Percentiles rank a stretch among this genome's conserved stretches.
Conservation (phyloP, 2,329 filamentous ascomycete genomes). For the Botrytis paeoniae region DNA sequence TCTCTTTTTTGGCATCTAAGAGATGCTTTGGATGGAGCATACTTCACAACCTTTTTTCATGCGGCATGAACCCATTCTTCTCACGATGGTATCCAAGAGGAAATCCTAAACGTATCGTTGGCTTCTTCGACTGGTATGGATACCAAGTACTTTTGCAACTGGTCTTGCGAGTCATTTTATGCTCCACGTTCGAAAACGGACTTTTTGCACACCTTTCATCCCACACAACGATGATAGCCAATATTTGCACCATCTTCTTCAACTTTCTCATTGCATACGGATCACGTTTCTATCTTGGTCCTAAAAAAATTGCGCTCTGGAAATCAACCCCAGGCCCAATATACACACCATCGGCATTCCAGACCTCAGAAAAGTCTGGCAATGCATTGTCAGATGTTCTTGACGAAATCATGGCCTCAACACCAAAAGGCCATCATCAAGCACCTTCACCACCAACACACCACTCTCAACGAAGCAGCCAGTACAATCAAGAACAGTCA, state of each 20-base stretch:
- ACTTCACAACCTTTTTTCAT: constrained; percentile 48
- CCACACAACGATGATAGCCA: constrained; percentile 40
- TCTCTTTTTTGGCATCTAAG: constrained; percentile 18
- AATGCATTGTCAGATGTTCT: constrained; percentile 45
- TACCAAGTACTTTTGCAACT: constrained; percentile 58
- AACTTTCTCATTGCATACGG: constrained; percentile 29
- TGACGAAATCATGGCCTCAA: constrained; percentile 19
- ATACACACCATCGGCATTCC: constrained; percentile 28
- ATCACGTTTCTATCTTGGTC: constrained; percentile 26
- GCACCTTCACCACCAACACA: constrained; percentile 5
- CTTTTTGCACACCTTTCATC: constrained; percentile 26
- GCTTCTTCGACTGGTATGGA: constrained; percentile 63
- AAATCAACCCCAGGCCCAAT: constrained; percentile 32
- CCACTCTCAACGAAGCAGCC: not conserved
- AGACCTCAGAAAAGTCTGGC: constrained; percentile 34
- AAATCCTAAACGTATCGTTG: constrained; percentile 54
- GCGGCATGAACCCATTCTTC: constrained; percentile 69
- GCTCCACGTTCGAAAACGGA: constrained; percentile 28
- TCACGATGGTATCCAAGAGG: constrained; percentile 45
- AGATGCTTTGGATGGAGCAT: constrained; percentile 45
- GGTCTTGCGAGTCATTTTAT: constrained; percentile 51
- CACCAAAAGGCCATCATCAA: not conserved
- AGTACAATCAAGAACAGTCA: not conserved
- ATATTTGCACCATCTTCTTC: constrained; percentile 53
- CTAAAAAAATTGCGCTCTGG: constrained; percentile 51